Evolutionary conservation across 164 flowering plant species (phyloP), one percentile per base, ranked within the genome.

Genomic region (Nelumbo lutea): DNA sequence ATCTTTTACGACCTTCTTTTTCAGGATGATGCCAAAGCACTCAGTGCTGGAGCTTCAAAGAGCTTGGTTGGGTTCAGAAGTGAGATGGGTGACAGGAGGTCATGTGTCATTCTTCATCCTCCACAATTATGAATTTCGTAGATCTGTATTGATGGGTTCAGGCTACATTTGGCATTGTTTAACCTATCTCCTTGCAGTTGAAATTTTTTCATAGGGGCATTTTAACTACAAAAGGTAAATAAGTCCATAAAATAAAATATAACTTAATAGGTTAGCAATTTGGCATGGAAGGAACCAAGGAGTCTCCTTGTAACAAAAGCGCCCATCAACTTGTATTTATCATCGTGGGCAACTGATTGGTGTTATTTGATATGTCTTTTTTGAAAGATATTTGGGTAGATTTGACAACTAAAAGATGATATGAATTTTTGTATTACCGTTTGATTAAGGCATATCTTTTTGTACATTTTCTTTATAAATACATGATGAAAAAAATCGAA

Each of bases 61-160:
- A 63, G 98, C 97, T 57, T 95, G 99, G 98, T 98, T 97, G 9
- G 99, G 99, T 41, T 95, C 98, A 38, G 97, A 92, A 78, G 99
- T 95, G 75, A 86, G 99, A 77, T 95, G 99, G 99, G 98, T 95
- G 14, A 90, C 88, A 0, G 99, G 99, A 2, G 99, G 99, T 14
- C 99, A 92, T 73, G 96, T 92, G 59, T 92, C 99, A 11, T 92
- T 97, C 13, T 84, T 95, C 78, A 78, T 95, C 82, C 94, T 95
- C 66, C 99, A 92, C 83, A 85, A 84, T 72, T 85, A 80, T 57
- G 89, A 83, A 70, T 95, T 95, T 68, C 90, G 98, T 2, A 84
- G 71, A 72, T 97, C 98, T 56, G 92, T 48, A 85, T 88, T 4
- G 98, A 95, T 73, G 88, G 83, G 3, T 90, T 95, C 46, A 48